A percentile compares a stretch with the other conserved stretches of the same genome.
These are phyloP conservation scores for Aspergillus awamori DNA, from an alignment of 2,329 filamentous ascomycete species.

Conservation along the genomic window DNA sequence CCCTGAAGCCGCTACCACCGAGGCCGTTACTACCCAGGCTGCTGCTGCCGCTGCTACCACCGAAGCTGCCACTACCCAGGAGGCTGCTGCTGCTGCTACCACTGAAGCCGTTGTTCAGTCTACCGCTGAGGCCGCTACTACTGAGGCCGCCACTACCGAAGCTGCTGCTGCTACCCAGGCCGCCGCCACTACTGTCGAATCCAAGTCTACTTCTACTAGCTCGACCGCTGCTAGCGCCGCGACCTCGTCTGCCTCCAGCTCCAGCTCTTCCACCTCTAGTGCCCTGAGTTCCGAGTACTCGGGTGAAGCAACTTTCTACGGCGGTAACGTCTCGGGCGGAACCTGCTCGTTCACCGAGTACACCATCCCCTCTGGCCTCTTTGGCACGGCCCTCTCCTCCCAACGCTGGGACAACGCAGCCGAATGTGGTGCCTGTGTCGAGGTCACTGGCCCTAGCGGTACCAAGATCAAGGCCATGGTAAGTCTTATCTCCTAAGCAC, in stretches of 20 bases:
- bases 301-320: constrained; percentile 57
- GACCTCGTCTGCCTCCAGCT: constrained; percentile 5
- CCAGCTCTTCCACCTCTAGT: constrained; percentile 16
- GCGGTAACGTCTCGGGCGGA: constrained; percentile 61
- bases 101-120: not conserved
- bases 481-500: constrained; percentile 23
- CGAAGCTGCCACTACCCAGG: constrained; percentile 7
- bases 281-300: constrained; percentile 26
- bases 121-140: constrained; percentile 7
- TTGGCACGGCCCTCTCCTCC: constrained; percentile 63
- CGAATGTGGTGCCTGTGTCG: constrained; percentile 65
- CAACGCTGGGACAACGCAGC: constrained; percentile 57
- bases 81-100: constrained; percentile 12
- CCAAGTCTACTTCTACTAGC: constrained; percentile 8
- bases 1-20: not conserved
- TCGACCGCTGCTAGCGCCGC: constrained; percentile 11
- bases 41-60: not conserved
- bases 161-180: not conserved
- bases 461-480: constrained; percentile 67
- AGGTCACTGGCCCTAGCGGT: constrained; percentile 55
- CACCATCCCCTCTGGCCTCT: constrained; percentile 60
- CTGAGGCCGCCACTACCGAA: constrained; percentile 9
- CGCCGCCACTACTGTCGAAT: not conserved
- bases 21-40: constrained; percentile 2
- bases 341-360: constrained; percentile 67